Conservation (phyloP, 768 basidiomycete genomes). For the Neoboletus magnificus region DNA sequence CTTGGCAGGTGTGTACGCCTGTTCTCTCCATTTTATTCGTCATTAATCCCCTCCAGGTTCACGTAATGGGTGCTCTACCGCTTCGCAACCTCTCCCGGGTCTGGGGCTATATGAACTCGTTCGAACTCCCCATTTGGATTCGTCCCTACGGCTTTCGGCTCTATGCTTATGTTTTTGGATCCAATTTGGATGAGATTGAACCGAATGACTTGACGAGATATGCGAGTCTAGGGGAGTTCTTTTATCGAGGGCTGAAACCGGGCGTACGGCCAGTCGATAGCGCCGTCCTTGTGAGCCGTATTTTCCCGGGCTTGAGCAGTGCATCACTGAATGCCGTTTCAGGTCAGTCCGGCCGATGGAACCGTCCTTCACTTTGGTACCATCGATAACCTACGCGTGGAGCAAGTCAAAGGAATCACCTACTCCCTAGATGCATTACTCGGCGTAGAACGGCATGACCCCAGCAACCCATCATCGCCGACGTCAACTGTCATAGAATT, state of each 20-base stretch:
- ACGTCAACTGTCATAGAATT: conserved; percentile 41
- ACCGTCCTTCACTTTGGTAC: conserved; percentile 88
- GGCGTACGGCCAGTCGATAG: conserved; percentile 80
- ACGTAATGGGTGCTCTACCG: conserved; percentile 92
- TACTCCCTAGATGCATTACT: conserved; percentile 94
- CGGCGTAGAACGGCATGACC: conserved; percentile 56
- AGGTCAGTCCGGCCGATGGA: conserved; percentile 96
- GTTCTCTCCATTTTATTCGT: not conserved
- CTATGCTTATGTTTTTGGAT: conserved; percentile 88
- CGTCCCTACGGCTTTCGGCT: conserved; percentile 85
- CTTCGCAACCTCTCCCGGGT: conserved; percentile 92
- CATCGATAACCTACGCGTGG: conserved; percentile 74
- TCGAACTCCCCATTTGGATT: conserved; percentile 92
- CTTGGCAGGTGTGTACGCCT: conserved; percentile 73
- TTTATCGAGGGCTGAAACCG: conserved; percentile 82
- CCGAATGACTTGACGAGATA: conserved; percentile 74
- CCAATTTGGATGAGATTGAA: conserved; percentile 90
- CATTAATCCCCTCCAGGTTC: conserved; percentile 54
- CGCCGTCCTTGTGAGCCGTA: conserved; percentile 58
- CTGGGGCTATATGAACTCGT: conserved; percentile 94
- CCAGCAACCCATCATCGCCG: conserved; percentile 42
- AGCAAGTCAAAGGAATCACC: conserved; percentile 97
- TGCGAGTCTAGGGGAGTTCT: conserved; percentile 89
- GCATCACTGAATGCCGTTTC: not conserved
- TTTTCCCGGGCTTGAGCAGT: not conserved